Evolutionary conservation across 331 rosid genomes (phyloP), one percentile per base, ranked within the genome.

Genomic region (Erythrophleum ivorense): DNA sequence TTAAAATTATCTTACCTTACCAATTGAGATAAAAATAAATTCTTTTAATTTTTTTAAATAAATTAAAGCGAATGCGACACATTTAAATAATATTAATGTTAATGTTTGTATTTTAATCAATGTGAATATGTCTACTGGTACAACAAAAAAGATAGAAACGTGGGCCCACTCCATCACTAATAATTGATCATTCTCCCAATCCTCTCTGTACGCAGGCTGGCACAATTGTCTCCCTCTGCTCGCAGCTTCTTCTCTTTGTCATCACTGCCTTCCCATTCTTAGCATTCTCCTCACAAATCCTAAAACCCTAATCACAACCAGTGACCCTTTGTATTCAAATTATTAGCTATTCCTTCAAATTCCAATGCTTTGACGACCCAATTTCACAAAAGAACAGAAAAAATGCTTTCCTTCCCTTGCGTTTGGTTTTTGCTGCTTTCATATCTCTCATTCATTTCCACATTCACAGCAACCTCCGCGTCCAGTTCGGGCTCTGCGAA

Each of bases 201-300:
- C 87, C 89, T 43, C 77, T 80, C 92, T 88, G 96, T 83, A 52
- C 62, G 78, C 88, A 78, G 82, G 90, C 91, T 89, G 96, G 84
- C 96, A 88, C 84, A 58, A 54, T 73, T 68, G 75, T 76, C 86
- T 59, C 78, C 72, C 67, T 71, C 76, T 62, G 16, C 21, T 45
- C 57, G 13, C 43, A 5, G 45, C 65, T 67, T 29, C 69, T 9
- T 64, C 59, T 36, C 13, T 73, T 6, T 66, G 29, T 12, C 72
- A 13, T 79, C 84, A 50, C 58, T 82, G 71, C 76, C 3, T 45
- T 80, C 46, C 14, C 50, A 16, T 36, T 59, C 18, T 12, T 18
- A 7, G 55, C 24, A 21, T 75, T 57, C 79, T 21, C 31, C 38
- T 58, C 83, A 31, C 34, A 73, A 54, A 29, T 43, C 66, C 66